These are phyloP conservation scores for Aspergillus sp. DNA, from an alignment of 2,329 filamentous ascomycete species.

Conservation along the genomic window DNA sequence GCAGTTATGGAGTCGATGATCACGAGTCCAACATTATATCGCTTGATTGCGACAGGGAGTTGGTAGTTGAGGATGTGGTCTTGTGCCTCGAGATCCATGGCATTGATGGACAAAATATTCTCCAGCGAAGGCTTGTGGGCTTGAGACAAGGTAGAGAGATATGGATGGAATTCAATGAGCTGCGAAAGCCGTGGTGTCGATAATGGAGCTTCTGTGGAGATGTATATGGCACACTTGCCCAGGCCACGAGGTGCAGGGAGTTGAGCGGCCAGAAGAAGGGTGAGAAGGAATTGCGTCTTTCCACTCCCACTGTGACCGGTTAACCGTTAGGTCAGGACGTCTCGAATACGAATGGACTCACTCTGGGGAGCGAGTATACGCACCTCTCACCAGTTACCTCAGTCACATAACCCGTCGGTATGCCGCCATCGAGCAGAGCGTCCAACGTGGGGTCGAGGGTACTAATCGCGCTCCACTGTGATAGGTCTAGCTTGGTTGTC, in stretches of 20 bases:
- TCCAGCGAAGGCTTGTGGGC: slow-evolving; percentile 65
- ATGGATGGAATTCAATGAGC: slow-evolving; percentile 68
- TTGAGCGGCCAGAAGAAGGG: slow-evolving; percentile 80
- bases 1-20: slow-evolving; percentile 90
- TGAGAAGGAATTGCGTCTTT: slow-evolving; percentile 91
- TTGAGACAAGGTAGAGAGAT: slow-evolving; percentile 51
- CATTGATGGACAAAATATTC: slow-evolving; percentile 75
- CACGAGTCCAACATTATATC: slow-evolving; percentile 76
- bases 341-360: neutral
- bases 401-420: slow-evolving; percentile 77
- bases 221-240: slow-evolving; percentile 77
- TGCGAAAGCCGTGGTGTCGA: slow-evolving; percentile 80
- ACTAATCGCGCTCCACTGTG: slow-evolving; percentile 66
- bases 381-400: slow-evolving; percentile 90
- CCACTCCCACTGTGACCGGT: slow-evolving; percentile 68
- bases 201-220: slow-evolving; percentile 86
- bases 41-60: slow-evolving; percentile 77
- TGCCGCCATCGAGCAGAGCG: slow-evolving; percentile 70
- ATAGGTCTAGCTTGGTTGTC: slow-evolving; percentile 34
- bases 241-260: slow-evolving; percentile 73
- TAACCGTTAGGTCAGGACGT: neutral
- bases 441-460: slow-evolving; percentile 78
- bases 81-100: slow-evolving; percentile 88
- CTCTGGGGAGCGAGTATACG: neutral
- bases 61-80: slow-evolving; percentile 94